Conservation (phyloP, 2,329 filamentous ascomycete genomes). For the Rutstroemia sp. region DNA sequence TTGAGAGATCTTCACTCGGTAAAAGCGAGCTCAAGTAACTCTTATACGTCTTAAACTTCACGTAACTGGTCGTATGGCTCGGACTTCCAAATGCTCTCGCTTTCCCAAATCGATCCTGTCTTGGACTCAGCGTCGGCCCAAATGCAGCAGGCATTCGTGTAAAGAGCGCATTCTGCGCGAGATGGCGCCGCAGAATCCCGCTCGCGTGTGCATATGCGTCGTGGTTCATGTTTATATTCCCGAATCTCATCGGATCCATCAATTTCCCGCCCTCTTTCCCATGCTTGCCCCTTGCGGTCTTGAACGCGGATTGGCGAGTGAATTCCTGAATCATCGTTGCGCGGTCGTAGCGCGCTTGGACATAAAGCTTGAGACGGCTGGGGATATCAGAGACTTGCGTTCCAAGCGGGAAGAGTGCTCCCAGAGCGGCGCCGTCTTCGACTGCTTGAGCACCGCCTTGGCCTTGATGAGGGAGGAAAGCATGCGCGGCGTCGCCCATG, state of each 20-base stretch:
- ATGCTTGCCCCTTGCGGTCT: slow-evolving; percentile 9
- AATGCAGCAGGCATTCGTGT: slow-evolving; percentile 36
- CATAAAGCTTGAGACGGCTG: slow-evolving; percentile 50
- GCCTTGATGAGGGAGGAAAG: slow-evolving; percentile 56
- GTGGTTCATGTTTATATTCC: slow-evolving; percentile 38
- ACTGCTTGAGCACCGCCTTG: slow-evolving; percentile 59
- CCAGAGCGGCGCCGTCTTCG: slow-evolving; percentile 56
- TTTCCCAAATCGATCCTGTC: slow-evolving; percentile 13
- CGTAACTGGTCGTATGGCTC: slow-evolving; percentile 25
- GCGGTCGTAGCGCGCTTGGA: slow-evolving; percentile 49
- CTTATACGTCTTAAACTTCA: slow-evolving; percentile 34
- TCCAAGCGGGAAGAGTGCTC: slow-evolving; percentile 44
- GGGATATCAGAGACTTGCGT: slow-evolving; percentile 40
- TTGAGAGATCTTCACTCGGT: slow-evolving; percentile 24
- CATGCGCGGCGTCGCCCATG: slow-evolving; percentile 61
- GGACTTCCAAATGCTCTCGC: background rate
- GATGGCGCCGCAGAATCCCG: slow-evolving; percentile 31
- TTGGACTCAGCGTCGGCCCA: slow-evolving; percentile 28
- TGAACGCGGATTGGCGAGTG: slow-evolving; percentile 36
- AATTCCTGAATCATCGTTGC: slow-evolving; percentile 51
- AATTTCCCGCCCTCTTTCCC: slow-evolving; percentile 12
- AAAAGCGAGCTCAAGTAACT: slow-evolving; percentile 34
- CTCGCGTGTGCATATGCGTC: slow-evolving; percentile 44
- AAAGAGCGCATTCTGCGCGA: slow-evolving; percentile 40
- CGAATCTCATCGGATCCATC: slow-evolving; percentile 36